Evolutionary conservation across 805 yeast species (phyloP).

Genomic region (Candida orba): DNA sequence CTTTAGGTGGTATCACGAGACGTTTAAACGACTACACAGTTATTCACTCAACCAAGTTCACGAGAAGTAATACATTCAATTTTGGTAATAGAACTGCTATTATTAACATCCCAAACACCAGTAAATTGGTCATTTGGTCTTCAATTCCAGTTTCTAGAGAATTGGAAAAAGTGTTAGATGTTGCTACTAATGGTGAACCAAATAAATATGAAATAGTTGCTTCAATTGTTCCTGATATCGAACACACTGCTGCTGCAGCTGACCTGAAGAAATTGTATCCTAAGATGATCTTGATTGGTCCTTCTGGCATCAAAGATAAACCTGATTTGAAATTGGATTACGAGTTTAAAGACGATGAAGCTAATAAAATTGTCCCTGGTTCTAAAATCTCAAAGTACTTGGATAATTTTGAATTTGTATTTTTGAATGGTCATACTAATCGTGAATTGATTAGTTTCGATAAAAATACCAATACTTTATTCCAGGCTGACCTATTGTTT

Average conservation of each 20-base stretch:
- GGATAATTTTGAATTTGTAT: conserved; percentile 46
- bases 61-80: conserved; percentile 22
- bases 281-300: conserved; percentile 44
- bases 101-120: conserved; percentile 31
- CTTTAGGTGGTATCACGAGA: conserved; percentile 33
- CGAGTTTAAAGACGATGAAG: conserved; percentile 26
- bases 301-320: conserved; percentile 31
- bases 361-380: conserved; percentile 30
- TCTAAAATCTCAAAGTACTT: conserved; percentile 34
- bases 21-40: conserved; percentile 24
- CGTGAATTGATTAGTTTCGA: conserved; percentile 51
- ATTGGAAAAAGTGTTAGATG: conserved; percentile 33
- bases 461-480: conserved; percentile 38
- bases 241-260: conserved; percentile 57
- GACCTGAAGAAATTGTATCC: conserved; percentile 47
- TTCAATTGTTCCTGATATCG: conserved; percentile 54
- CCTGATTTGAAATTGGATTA: conserved; percentile 34
- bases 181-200: conserved; percentile 28
- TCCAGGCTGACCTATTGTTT: conserved; percentile 57
- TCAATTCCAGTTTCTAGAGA: conserved; percentile 48
- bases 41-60: conserved; percentile 31
- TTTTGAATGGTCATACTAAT: conserved; percentile 48
- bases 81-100: conserved; percentile 36
- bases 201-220: conserved; percentile 35
- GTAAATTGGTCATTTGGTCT: conserved; percentile 43